Evolutionary conservation across 768 basidiomycete genomes (phyloP).

Genomic region (Mycena floridula): DNA sequence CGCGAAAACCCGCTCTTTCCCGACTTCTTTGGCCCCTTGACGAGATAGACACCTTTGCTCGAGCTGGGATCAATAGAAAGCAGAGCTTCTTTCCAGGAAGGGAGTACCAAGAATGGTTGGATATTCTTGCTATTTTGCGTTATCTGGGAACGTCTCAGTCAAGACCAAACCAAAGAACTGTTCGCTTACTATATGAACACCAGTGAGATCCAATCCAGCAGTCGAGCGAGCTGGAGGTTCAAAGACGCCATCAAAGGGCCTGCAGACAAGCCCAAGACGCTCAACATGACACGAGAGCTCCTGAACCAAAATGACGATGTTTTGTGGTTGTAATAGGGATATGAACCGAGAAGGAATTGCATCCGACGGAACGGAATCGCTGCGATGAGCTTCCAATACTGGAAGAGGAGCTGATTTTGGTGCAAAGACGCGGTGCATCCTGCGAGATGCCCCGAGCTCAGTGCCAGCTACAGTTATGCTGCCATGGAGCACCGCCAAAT

Average conservation of each 20-base stretch:
- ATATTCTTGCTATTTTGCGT: constrained; percentile 29
- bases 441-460: constrained; percentile 32
- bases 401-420: constrained; percentile 79
- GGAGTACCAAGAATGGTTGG: constrained; percentile 28
- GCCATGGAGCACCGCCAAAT: constrained; percentile 57
- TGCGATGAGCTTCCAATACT: constrained; percentile 22
- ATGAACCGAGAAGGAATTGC: constrained; percentile 14
- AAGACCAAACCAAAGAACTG: constrained; percentile 1
- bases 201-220: constrained; percentile 37
- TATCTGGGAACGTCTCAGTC: constrained; percentile 20
- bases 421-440: constrained; percentile 55
- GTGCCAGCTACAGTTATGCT: constrained; percentile 54
- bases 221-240: constrained; percentile 33
- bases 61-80: constrained; percentile 8
- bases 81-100: constrained; percentile 35
- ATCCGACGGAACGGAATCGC: constrained; percentile 8
- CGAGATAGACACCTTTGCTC: constrained; percentile 39
- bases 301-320: constrained; percentile 50
- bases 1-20: constrained; percentile 91
- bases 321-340: constrained; percentile 9
- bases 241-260: constrained; percentile 60
- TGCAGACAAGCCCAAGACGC: constrained; percentile 56
- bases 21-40: constrained; percentile 81
- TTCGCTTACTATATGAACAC: constrained; percentile 41
- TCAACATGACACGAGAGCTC: constrained; percentile 57